Conservation (phyloP, 1,284 basidiomycete genomes). For the Cystobasidium sp. region DNA sequence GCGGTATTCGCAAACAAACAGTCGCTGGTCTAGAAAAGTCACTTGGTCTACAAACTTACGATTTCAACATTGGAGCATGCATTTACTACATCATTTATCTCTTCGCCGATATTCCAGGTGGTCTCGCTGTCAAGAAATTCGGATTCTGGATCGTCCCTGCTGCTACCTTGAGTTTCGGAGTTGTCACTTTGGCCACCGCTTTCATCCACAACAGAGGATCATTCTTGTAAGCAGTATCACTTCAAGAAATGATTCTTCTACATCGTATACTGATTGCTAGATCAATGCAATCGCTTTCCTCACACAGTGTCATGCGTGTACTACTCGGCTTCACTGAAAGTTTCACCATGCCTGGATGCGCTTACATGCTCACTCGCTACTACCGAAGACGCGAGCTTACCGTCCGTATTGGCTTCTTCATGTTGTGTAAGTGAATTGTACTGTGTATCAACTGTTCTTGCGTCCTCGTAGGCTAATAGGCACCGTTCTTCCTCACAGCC, state of each 20-base stretch:
- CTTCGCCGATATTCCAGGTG: slow-evolving; percentile 52
- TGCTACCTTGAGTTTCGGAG: slow-evolving; percentile 47
- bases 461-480: not conserved
- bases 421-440: slow-evolving; percentile 46
- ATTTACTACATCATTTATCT: slow-evolving; percentile 42
- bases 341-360: slow-evolving; percentile 53
- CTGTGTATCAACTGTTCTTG: not conserved
- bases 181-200: slow-evolving; percentile 50
- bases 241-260: not conserved
- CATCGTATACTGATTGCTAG: not conserved
- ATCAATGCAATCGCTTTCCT: not conserved
- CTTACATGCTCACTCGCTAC: slow-evolving; percentile 53
- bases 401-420: slow-evolving; percentile 49
- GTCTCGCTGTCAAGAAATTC: slow-evolving; percentile 45
- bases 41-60: slow-evolving; percentile 37
- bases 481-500: not conserved
- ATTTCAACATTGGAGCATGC: slow-evolving; percentile 43
- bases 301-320: slow-evolving; percentile 46
- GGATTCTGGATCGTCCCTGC: slow-evolving; percentile 51
- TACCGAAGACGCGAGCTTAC: slow-evolving; percentile 50
- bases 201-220: slow-evolving; percentile 50
- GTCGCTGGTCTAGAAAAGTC: slow-evolving; percentile 41
- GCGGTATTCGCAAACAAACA: not conserved
- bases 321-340: slow-evolving; percentile 51
- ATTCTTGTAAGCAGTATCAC: slow-evolving; percentile 39